These are phyloP conservation scores for Mycena vitilis DNA, from an alignment of 768 basidiomycete species.

Conservation along the genomic window DNA sequence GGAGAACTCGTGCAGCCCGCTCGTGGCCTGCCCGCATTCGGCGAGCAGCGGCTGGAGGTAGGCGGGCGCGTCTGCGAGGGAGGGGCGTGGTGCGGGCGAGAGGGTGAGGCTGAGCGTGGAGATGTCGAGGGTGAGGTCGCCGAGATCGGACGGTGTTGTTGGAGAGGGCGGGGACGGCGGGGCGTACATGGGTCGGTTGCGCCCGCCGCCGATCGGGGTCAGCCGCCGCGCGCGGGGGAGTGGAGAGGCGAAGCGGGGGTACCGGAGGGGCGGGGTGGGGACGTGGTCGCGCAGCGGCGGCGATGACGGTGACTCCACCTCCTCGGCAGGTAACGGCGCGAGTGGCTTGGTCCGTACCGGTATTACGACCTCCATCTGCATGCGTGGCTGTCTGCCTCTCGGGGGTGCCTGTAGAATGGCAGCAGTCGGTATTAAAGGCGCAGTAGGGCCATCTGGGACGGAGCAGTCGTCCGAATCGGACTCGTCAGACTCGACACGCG, in stretches of 20 bases:
- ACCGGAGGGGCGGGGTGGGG: conserved; percentile 21
- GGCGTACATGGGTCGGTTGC: conserved; percentile 52
- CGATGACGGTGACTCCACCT: conserved; percentile 27
- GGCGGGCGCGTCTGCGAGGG: conserved; percentile 52
- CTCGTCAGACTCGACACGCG: conserved; percentile 17
- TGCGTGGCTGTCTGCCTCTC: conserved; percentile 33
- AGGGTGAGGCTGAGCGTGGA: conserved; percentile 55
- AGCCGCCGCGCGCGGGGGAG: conserved; percentile 67
- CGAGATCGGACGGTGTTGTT: conserved; percentile 58
- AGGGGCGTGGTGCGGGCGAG: conserved; percentile 34
- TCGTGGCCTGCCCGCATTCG: conserved; percentile 75
- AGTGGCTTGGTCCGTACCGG: conserved; percentile 46
- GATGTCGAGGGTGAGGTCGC: conserved; percentile 64
- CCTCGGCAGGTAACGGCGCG: conserved; percentile 33
- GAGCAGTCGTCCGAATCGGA: conserved; percentile 7
- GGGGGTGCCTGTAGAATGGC: conserved; percentile 19
- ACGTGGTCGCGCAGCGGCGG: conserved; percentile 21
- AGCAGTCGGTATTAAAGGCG: conserved; percentile 34
- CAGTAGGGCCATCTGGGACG: conserved; percentile 13
- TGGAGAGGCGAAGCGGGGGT: conserved; percentile 45
- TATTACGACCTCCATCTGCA: conserved; percentile 55
- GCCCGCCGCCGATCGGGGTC: conserved; percentile 69
- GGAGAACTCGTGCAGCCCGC: conserved; percentile 79
- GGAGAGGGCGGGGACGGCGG: conserved; percentile 69
- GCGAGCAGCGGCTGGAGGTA: conserved; percentile 73